phyloP scores from a whole-genome alignment of 805 yeast species.

The Brettanomyces sp. region DNA sequence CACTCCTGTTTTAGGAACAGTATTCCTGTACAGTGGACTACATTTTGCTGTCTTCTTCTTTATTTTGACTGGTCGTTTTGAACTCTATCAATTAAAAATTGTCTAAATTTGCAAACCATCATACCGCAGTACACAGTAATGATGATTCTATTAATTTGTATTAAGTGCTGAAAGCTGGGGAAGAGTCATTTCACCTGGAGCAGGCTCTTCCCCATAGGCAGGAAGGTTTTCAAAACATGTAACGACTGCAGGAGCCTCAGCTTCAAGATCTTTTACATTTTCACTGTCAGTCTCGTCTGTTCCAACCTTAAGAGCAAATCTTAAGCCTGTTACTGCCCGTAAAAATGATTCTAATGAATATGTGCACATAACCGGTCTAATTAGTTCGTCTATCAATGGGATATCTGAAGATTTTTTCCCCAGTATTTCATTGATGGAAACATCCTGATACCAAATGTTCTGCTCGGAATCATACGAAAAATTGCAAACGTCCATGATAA shows the following conservation, averaged over 20 bases:
- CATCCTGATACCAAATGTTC: background rate
- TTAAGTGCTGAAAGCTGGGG: slow-evolving; percentile 1
- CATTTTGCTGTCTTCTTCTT: too few relatives aligned
- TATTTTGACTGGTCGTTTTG: too few relatives aligned
- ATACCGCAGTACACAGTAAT: too few relatives aligned
- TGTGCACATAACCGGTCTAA: slow-evolving; percentile 1
- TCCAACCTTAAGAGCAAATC: background rate
- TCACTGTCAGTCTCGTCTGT: background rate
- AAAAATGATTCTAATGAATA: background rate
- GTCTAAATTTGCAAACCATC: too few relatives aligned
- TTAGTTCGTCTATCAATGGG: slow-evolving; percentile 2
- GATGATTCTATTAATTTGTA: too few relatives aligned
- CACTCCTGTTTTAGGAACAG: too few relatives aligned
- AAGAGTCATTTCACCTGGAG: too few relatives aligned
- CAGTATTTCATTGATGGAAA: background rate
- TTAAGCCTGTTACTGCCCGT: background rate
- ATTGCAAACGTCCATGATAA: background rate
- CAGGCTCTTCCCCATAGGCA: slow-evolving; percentile 1
- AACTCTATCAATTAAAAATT: too few relatives aligned
- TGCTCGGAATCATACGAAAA: background rate
- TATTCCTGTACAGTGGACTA: too few relatives aligned
- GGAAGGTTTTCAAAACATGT: slow-evolving; percentile 1
- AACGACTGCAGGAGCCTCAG: background rate
- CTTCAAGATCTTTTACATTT: background rate
- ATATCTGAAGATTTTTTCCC: background rate